Evolutionary conservation across 805 yeast genomes (phyloP).

Genomic region (Candida chauliodis): DNA sequence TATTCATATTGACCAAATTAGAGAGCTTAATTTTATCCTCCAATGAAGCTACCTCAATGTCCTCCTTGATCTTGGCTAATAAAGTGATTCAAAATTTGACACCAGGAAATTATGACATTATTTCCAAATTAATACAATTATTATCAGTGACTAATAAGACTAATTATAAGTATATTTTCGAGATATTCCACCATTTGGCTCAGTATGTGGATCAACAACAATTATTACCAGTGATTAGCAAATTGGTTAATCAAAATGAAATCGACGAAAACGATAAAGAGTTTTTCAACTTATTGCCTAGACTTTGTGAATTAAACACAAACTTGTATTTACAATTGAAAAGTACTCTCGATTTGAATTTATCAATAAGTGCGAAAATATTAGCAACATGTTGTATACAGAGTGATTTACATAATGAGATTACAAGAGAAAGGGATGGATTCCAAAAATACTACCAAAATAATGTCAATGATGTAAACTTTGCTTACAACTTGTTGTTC

Average conservation of each 20-base stretch:
- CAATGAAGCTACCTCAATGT: constrained; percentile 23
- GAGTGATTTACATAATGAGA: constrained; percentile 16
- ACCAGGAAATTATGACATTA: background rate
- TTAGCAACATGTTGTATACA: constrained; percentile 26
- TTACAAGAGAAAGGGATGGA: constrained; percentile 28
- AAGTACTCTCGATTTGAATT: constrained; percentile 14
- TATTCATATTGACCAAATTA: constrained; percentile 17
- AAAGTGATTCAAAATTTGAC: constrained; percentile 5
- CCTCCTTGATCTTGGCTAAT: constrained; percentile 18
- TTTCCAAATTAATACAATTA: constrained; percentile 9
- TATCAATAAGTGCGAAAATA: constrained; percentile 26
- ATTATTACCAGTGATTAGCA: constrained; percentile 6
- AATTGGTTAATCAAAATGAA: constrained; percentile 9
- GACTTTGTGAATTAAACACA: constrained; percentile 1
- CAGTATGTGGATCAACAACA: constrained; percentile 1
- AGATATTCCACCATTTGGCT: constrained; percentile 6
- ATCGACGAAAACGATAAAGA: constrained; percentile 10
- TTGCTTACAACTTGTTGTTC: constrained; percentile 37
- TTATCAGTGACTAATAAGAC: constrained; percentile 7
- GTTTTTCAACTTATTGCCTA: constrained; percentile 11
- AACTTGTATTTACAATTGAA: constrained; percentile 10
- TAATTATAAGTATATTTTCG: constrained; percentile 8
- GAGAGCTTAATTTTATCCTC: constrained; percentile 21
- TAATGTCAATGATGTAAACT: constrained; percentile 14
- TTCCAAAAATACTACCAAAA: constrained; percentile 16